Evolutionary conservation across 495 filamentous ascomycete species (phyloP).

Genomic region (Aspergillus olivimuriae): DNA sequence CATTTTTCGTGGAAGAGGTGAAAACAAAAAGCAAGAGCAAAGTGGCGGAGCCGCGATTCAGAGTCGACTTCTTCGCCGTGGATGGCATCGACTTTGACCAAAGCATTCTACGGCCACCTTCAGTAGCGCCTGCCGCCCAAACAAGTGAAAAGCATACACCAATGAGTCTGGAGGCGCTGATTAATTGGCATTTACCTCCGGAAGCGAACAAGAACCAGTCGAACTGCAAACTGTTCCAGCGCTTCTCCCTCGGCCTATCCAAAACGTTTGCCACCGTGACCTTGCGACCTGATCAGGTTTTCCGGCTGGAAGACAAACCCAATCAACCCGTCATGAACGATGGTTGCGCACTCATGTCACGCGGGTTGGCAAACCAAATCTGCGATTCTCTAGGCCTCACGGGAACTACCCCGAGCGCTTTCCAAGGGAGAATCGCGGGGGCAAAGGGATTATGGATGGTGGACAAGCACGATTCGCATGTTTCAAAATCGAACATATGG

Average conservation of each 20-base stretch:
- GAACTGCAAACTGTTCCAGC: conserved; percentile 48
- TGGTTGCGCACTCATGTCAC: conserved; percentile 69
- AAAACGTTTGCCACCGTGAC: conserved; percentile 44
- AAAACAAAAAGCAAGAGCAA: conserved; percentile 31
- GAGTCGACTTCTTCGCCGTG: conserved; percentile 49
- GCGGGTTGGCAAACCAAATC: conserved; percentile 52
- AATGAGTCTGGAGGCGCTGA: conserved; percentile 36
- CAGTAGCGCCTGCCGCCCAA: conserved; percentile 16
- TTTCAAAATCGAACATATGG: conserved; percentile 44
- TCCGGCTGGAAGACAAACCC: conserved; percentile 22
- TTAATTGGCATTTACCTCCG: conserved; percentile 46
- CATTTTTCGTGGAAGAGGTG: conserved; percentile 41
- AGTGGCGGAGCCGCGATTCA: conserved; percentile 24
- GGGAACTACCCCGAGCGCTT: conserved; percentile 57
- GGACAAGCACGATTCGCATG: conserved; percentile 32
- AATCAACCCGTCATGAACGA: conserved; percentile 67
- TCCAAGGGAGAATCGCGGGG: conserved; percentile 76
- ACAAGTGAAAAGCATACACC: conserved; percentile 23
- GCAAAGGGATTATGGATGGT: conserved; percentile 91
- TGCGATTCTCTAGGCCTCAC: conserved; percentile 51
- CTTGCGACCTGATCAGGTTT: conserved; percentile 38
- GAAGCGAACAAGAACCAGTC: conserved; percentile 33
- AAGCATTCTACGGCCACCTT: background rate
- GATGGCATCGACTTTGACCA: conserved; percentile 38
- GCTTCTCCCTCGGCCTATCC: conserved; percentile 35